Percentiles rank a stretch among this genome's conserved stretches.
Evolutionary conservation across 768 basidiomycete species (phyloP).

Genomic region (Cystobasidium ongulense): DNA sequence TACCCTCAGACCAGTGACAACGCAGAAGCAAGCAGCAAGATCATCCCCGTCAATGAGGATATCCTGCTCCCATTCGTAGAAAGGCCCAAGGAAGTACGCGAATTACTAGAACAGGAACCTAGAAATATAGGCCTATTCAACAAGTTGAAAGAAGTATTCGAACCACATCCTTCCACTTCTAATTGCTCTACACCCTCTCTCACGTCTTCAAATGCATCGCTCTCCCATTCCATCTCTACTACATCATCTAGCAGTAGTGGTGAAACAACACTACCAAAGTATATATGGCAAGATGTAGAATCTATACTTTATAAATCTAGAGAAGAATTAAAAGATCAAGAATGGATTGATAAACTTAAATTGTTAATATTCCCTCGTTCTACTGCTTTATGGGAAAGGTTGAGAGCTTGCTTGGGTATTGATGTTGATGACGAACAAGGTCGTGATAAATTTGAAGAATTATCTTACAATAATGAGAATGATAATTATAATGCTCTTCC

Average conservation of each 20-base stretch:
- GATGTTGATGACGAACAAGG: slow-evolving; percentile 29
- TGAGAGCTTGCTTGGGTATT: slow-evolving; percentile 23
- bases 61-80: slow-evolving; percentile 25
- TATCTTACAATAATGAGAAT: slow-evolving; percentile 13
- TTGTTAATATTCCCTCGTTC: not conserved
- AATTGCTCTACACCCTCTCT: not conserved
- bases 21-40: not conserved
- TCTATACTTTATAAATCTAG: not conserved
- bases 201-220: not conserved
- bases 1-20: not conserved
- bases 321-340: slow-evolving; percentile 13
- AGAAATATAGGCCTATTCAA: slow-evolving; percentile 8
- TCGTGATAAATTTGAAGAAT: slow-evolving; percentile 12
- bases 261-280: not conserved
- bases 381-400: slow-evolving; percentile 17
- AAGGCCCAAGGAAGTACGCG: slow-evolving; percentile 3
- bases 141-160: slow-evolving; percentile 5
- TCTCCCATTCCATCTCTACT: not conserved
- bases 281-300: not conserved
- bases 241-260: not conserved
- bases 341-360: slow-evolving; percentile 26
- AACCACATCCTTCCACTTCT: not conserved
- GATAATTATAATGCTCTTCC: not conserved
- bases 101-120: slow-evolving; percentile 12
- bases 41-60: slow-evolving; percentile 20